Conservation (phyloP, 768 basidiomycete genomes). For the Leccinellum rugosiceps region DNA sequence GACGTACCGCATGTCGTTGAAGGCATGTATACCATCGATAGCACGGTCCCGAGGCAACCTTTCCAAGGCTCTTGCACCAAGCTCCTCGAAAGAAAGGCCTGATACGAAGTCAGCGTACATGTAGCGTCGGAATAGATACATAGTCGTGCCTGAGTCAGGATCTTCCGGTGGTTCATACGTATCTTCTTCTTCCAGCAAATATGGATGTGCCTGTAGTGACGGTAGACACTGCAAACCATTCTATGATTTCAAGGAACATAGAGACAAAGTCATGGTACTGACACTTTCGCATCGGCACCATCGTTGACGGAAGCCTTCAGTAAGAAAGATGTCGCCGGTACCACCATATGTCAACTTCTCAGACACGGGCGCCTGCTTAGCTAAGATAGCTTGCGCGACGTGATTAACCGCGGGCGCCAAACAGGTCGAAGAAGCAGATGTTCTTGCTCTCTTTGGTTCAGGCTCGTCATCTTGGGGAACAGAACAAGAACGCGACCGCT, state of each 20-base stretch:
- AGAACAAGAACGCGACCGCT: slow-evolving; percentile 41
- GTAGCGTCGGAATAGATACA: background rate
- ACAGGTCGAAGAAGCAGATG: slow-evolving; percentile 42
- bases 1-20: slow-evolving; percentile 76
- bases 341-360: slow-evolving; percentile 36
- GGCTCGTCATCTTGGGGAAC: slow-evolving; percentile 30
- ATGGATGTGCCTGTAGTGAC: slow-evolving; percentile 51
- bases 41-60: slow-evolving; percentile 76
- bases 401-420: slow-evolving; percentile 52
- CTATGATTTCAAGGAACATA: background rate
- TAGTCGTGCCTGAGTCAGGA: slow-evolving; percentile 67
- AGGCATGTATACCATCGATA: slow-evolving; percentile 80
- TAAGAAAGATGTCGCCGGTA: slow-evolving; percentile 72
- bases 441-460: slow-evolving; percentile 42
- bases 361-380: slow-evolving; percentile 10
- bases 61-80: slow-evolving; percentile 75
- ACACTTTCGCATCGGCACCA: slow-evolving; percentile 77
- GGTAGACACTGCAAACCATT: slow-evolving; percentile 52
- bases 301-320: slow-evolving; percentile 66
- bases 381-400: slow-evolving; percentile 45
- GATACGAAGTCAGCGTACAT: background rate
- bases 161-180: slow-evolving; percentile 85
- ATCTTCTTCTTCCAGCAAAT: slow-evolving; percentile 73
- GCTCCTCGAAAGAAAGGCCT: slow-evolving; percentile 79
- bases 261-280: slow-evolving; percentile 14